A percentile compares a stretch with the other conserved stretches of the same genome.
phyloP scores from a whole-genome alignment of 1,284 basidiomycete genomes.

The Abortiporus biennis region DNA sequence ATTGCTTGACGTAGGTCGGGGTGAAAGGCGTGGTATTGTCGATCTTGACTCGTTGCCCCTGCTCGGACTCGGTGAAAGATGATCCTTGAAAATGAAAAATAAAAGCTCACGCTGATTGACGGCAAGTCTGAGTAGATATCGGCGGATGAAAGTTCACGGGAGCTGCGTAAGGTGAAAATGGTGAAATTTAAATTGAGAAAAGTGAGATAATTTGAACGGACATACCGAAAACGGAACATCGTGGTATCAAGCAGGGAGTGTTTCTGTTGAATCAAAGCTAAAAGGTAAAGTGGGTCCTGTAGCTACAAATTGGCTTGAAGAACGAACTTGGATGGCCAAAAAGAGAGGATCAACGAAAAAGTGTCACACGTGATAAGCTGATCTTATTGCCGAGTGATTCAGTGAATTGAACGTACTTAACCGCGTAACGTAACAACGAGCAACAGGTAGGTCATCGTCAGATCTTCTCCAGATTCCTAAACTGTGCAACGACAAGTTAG shows the following conservation, averaged over 20 bases:
- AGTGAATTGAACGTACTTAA: too few relatives aligned
- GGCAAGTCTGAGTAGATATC: slow-evolving; percentile 23
- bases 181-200: background rate
- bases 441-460: too few relatives aligned
- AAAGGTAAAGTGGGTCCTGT: slow-evolving; percentile 7
- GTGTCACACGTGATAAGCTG: too few relatives aligned
- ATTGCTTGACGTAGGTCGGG: slow-evolving; percentile 24
- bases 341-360: background rate
- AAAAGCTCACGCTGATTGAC: slow-evolving; percentile 19
- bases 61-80: background rate
- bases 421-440: too few relatives aligned
- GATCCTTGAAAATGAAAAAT: background rate
- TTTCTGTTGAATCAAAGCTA: slow-evolving; percentile 6
- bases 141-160: background rate
- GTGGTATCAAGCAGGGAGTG: background rate
- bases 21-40: slow-evolving; percentile 24
- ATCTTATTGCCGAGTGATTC: too few relatives aligned
- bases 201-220: too few relatives aligned
- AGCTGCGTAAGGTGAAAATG: background rate
- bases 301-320: background rate
- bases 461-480: too few relatives aligned
- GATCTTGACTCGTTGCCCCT: slow-evolving; percentile 23
- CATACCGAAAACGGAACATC: too few relatives aligned
- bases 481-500: too few relatives aligned
- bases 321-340: background rate